phyloP scores from a whole-genome alignment of 2,329 filamentous ascomycete genomes.

The Fusarium ambrosium region DNA sequence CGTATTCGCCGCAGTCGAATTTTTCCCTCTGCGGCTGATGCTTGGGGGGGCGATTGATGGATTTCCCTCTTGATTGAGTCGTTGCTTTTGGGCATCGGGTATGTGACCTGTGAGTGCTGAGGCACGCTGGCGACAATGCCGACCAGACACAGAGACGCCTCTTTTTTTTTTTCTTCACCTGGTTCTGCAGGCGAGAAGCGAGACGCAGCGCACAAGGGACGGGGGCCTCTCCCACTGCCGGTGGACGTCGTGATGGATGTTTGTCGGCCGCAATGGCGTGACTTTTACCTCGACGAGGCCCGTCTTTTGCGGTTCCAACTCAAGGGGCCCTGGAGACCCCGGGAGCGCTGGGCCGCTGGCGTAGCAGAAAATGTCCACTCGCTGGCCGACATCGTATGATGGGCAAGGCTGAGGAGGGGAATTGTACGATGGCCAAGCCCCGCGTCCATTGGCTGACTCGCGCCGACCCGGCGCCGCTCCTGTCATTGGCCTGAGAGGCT shows the following conservation, averaged over 20 bases:
- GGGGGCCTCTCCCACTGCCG: slow-evolving; percentile 40
- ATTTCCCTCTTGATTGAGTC: slow-evolving; percentile 24
- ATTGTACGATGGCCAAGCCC: slow-evolving; percentile 49
- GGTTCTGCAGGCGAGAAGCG: slow-evolving; percentile 35
- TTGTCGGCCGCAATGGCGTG: slow-evolving; percentile 48
- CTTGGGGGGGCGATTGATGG: slow-evolving; percentile 29
- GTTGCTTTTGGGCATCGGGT: slow-evolving; percentile 23
- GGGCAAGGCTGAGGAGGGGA: slow-evolving; percentile 54
- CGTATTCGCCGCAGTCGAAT: slow-evolving; percentile 40
- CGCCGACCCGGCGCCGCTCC: slow-evolving; percentile 12
- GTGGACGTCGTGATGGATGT: slow-evolving; percentile 48
- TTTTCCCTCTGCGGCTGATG: slow-evolving; percentile 15
- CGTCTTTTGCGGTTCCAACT: slow-evolving; percentile 38
- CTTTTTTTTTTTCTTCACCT: slow-evolving; percentile 11
- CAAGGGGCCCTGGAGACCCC: slow-evolving; percentile 45
- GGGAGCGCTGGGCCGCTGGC: slow-evolving; percentile 44
- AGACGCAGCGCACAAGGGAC: slow-evolving; percentile 22
- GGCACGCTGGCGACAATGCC: slow-evolving; percentile 24
- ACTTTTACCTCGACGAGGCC: slow-evolving; percentile 46
- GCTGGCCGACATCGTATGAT: slow-evolving; percentile 55
- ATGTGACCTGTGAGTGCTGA: slow-evolving; percentile 30
- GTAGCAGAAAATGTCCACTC: slow-evolving; percentile 47
- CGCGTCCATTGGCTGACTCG: slow-evolving; percentile 40
- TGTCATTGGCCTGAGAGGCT: slow-evolving; percentile 28
- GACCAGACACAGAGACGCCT: slow-evolving; percentile 8